A percentile compares a stretch with the other conserved stretches of the same genome.
Evolutionary conservation across 2,329 filamentous ascomycete species (phyloP).

Genomic region (Diaporthe humulicola): DNA sequence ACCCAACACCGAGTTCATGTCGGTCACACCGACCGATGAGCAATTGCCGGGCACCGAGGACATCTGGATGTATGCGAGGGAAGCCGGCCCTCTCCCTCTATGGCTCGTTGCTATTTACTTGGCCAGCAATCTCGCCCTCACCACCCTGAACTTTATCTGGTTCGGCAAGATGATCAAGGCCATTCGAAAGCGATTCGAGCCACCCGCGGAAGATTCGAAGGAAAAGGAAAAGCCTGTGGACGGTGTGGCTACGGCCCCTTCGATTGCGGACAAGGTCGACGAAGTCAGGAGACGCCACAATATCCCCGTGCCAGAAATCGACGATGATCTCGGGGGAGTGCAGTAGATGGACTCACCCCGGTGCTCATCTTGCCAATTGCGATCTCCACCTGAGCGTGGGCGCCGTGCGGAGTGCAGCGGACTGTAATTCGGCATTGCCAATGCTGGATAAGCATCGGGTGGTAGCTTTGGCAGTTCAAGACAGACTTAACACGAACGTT

Average conservation of each 20-base stretch:
- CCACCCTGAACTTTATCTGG: slow-evolving; percentile 86
- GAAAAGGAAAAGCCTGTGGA: slow-evolving; percentile 45
- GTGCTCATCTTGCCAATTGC: not conserved
- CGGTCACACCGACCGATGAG: slow-evolving; percentile 51
- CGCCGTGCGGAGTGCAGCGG: not conserved
- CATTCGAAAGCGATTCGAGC: slow-evolving; percentile 80
- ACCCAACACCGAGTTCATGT: slow-evolving; percentile 50
- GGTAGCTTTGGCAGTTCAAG: not conserved
- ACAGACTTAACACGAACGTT: slow-evolving; percentile 1
- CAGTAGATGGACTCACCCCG: slow-evolving; percentile 36
- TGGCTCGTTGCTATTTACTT: slow-evolving; percentile 81
- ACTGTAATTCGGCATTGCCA: not conserved
- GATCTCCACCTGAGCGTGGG: not conserved
- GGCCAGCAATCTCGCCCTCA: slow-evolving; percentile 78
- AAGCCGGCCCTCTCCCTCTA: slow-evolving; percentile 68
- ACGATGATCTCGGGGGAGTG: slow-evolving; percentile 43
- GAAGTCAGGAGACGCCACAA: slow-evolving; percentile 41
- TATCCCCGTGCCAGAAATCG: slow-evolving; percentile 39
- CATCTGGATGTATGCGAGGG: slow-evolving; percentile 64
- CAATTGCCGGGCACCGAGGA: slow-evolving; percentile 46
- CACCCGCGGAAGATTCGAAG: slow-evolving; percentile 52
- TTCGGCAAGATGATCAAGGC: slow-evolving; percentile 89
- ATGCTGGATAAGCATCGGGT: not conserved
- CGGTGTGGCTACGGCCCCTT: slow-evolving; percentile 28
- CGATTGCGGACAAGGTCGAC: slow-evolving; percentile 38